phyloP scores from a whole-genome alignment of 2,329 filamentous ascomycete genomes.

The Penicillium fuscoglaucum region DNA sequence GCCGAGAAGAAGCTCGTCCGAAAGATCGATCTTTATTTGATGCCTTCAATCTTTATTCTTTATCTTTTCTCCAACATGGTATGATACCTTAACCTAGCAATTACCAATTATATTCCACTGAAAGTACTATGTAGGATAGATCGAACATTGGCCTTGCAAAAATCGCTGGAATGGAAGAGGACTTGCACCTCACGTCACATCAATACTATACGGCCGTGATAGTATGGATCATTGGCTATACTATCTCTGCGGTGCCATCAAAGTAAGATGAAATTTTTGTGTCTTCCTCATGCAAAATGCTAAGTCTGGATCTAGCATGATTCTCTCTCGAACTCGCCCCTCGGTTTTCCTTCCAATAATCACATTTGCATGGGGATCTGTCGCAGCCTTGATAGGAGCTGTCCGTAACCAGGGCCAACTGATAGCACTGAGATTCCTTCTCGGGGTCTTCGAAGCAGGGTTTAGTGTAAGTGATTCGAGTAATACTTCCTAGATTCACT shows the following conservation, averaged over 20 bases:
- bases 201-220: conserved; percentile 10
- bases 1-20: conserved; percentile 4
- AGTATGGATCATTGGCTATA: conserved; percentile 9
- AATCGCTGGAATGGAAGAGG: conserved; percentile 7
- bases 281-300: neutral
- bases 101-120: neutral
- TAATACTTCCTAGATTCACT: neutral
- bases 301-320: conserved; percentile 1
- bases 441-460: conserved; percentile 6
- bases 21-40: conserved; percentile 7
- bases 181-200: neutral
- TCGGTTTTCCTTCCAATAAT: conserved; percentile 9
- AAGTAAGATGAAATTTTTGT: neutral
- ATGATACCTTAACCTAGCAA: neutral
- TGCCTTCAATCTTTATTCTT: conserved; percentile 9
- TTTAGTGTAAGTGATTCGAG: neutral
- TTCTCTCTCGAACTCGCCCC: conserved; percentile 1
- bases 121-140: neutral
- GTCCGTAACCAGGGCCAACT: conserved; percentile 1
- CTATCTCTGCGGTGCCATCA: neutral
- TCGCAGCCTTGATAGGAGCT: conserved; percentile 4
- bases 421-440: neutral
- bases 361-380: conserved; percentile 2
- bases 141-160: conserved; percentile 10
- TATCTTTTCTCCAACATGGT: conserved; percentile 9